Evolutionary conservation across 208 protist species (phyloP), one percentile per base, ranked within the genome.

Genomic region (Acanthamoeba sp.): DNA sequence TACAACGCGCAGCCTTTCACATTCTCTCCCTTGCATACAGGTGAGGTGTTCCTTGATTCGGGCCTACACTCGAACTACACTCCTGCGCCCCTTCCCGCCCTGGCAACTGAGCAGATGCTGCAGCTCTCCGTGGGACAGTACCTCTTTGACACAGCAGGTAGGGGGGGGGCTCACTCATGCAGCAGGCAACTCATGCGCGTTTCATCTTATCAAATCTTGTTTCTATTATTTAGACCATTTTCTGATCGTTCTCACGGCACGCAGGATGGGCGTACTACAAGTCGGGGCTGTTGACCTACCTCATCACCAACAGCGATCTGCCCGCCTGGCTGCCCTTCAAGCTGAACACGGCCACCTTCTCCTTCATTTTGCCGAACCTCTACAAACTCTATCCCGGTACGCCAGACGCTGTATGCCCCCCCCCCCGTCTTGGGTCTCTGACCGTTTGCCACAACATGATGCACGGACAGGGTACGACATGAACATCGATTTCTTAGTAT

Each of bases 281-380:
- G 71, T 82, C 71, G 71, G 71, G 71, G 18, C 38, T 82, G 34
- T 36, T 82, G 40, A 82, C 34, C 10, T 82, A 82, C 40, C 71
- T 82, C 40, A 82, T 82, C 38, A 82, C 32, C 40, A 82, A 82
- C 71, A 48, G 32, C n/a, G 71, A 50, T 12, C 71, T 82, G 40
- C 71, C 71, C 36, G 22, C 71, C 16, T 82, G 71, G 71, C 40
- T 82, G 27, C 71, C 71, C 20, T 82, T 82, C 71, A 82, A 82
- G 34, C 18, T 82, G 22, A 82, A 82, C 40, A 82, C 71, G 24
- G 71, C 71, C 71, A 82, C 71, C 40, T 82, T 82, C 38, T 82
- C 71, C 71, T 82, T 82, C 40, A 0, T 82, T 16, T 20, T 82
- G 38, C 71, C 71, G 24, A 36, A n/a, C 71, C 71, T 82, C 38